Base-by-base conservation (phyloP, 441 rosid species). In the Pelargonium cotyledonis region DNA sequence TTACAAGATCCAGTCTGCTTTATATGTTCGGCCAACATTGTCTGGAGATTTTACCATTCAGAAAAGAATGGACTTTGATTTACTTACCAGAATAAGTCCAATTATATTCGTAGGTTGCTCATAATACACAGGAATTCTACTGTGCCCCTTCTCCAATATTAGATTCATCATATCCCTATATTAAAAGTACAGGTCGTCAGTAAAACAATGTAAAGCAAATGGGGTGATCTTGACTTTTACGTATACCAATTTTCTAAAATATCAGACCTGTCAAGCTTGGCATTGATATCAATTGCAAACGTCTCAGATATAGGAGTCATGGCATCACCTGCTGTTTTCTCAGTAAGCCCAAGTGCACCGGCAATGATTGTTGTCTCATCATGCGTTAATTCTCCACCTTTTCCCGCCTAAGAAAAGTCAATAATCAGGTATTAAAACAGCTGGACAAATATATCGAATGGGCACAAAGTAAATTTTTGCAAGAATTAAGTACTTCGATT, bases 351-450 rank as follows among this genome's bases (percentile, higher is more conserved):
- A 75, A 93, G 98, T 70, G 98, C 98, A 76, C 97, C 98, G 12
- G 89, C 90, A 66, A 93, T 89, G 71, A 93, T 93, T 9, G 92
- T 93, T 5, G 97, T 93, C 77, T 91, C 98, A 38, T 91, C 95
- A 72, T 78, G 96, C 0, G 97, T 90, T 78, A 92, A 70, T 73
- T 92, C 98, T 65, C 98, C 98, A 41, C 97, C 96, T 75, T 92
- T 92, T 47, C 96, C 98, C 44, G 98, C 98, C 98, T 89, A 80
- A 62, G 11, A 55, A 65, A 49, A 23, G 35, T 26, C 58, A 57
- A 44, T 58, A 15, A 61, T 12, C 62, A 51, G 43, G 51, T 19
- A 26, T 41, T 21, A 66, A 38, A 14, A 29, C 15, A 67, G 21
- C 6, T 66, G 0, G 10, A 9, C 6, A 67, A 29, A 12, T 46